These are phyloP conservation scores for Fennellomyces sp. DNA, from an alignment of 371 early-diverging fungal species.

Conservation along the genomic window DNA sequence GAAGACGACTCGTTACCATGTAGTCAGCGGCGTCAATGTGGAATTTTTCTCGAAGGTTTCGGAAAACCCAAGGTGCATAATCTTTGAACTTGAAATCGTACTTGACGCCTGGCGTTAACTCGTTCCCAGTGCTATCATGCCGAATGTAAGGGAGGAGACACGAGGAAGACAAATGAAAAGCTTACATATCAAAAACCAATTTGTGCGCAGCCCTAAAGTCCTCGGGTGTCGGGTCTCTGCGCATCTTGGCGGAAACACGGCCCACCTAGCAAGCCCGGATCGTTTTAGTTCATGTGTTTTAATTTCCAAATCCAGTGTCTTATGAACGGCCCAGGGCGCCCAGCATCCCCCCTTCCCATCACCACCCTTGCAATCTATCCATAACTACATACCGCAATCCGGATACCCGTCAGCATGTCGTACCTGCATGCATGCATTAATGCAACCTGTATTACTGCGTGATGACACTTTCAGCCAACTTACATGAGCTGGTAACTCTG, in stretches of 20 bases:
- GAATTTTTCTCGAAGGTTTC: constrained; percentile 83
- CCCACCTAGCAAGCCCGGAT: constrained; percentile 22
- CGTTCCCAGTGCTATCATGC: constrained; percentile 90
- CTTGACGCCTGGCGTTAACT: constrained; percentile 87
- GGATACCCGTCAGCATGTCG: constrained; percentile 95
- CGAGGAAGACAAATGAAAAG: background rate
- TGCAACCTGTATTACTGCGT: background rate
- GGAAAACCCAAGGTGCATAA: constrained; percentile 96
- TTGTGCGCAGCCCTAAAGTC: constrained; percentile 92
- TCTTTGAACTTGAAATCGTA: constrained; percentile 99
- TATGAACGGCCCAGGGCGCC: no score
- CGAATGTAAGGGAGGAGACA: constrained; percentile 16
- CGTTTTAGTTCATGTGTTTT: background rate
- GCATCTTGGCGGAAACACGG: constrained; percentile 85
- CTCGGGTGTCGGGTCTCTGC: constrained; percentile 62
- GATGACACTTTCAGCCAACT: background rate
- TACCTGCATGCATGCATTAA: constrained; percentile 68
- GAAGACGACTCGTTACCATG: constrained; percentile 52
- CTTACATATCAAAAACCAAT: constrained; percentile 87
- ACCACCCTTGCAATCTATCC: no score
- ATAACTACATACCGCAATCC: constrained; percentile 72
- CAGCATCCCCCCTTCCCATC: no score
- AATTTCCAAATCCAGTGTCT: constrained; percentile 35
- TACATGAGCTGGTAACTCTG: constrained; percentile 86
- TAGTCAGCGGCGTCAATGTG: constrained; percentile 92